Evolutionary conservation across 257 asterid genomes (phyloP).

Genomic region (Gynochthodes officinalis): DNA sequence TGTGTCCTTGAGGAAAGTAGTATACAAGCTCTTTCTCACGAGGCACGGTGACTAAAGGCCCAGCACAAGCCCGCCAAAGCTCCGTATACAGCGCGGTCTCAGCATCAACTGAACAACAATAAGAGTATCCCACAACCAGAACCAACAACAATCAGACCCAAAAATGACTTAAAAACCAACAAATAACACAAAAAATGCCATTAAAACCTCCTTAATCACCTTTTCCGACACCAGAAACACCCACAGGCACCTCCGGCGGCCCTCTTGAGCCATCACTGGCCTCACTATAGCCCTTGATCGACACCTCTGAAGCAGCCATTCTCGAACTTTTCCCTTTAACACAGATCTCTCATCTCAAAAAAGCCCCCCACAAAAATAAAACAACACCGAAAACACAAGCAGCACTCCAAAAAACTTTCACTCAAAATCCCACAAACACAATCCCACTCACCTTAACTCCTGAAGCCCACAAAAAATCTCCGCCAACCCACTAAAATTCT

Average conservation of each 20-base stretch:
- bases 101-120: conserved; percentile 51
- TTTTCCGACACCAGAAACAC: conserved; percentile 43
- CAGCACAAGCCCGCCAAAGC: conserved; percentile 97
- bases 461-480: conserved; percentile 1
- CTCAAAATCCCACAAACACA: conserved; percentile 18
- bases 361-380: conserved; percentile 11
- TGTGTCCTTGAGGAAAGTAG: conserved; percentile 97
- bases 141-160: not conserved
- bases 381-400: not conserved
- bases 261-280: conserved; percentile 30
- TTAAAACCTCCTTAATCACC: conserved; percentile 25
- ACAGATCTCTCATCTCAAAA: conserved; percentile 70
- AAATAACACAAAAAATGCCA: not conserved
- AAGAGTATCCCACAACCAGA: not conserved
- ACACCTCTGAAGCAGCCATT: conserved; percentile 61
- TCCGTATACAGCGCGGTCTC: conserved; percentile 79
- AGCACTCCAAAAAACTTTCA: not conserved
- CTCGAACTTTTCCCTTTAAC: conserved; percentile 19
- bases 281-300: conserved; percentile 56
- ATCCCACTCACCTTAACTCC: conserved; percentile 13
- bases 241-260: conserved; percentile 26
- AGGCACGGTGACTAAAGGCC: conserved; percentile 92
- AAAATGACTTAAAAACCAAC: not conserved
- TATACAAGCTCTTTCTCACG: conserved; percentile 73
- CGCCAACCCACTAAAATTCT: not conserved